Conservation (phyloP, 78 protist species). For the Emiliania huxleyi region DNA sequence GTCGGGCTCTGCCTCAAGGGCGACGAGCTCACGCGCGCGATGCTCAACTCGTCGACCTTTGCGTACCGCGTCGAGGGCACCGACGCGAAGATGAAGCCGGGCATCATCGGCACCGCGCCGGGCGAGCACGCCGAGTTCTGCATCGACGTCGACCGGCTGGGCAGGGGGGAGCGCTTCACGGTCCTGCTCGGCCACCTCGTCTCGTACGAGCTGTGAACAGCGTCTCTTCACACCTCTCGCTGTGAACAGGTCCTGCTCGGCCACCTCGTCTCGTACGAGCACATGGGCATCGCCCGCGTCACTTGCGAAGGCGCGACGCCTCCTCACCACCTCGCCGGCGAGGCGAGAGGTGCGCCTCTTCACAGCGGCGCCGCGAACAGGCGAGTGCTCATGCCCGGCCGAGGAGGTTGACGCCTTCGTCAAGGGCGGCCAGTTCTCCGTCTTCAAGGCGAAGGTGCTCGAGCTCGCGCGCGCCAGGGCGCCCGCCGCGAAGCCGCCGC, state of each 20-base stretch:
- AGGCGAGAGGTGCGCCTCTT: too few species aligned
- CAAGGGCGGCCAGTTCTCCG: not conserved
- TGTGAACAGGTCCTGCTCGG: not conserved
- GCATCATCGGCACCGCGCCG: not conserved
- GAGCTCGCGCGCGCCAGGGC: not conserved
- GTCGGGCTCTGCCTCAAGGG: constrained; percentile 4
- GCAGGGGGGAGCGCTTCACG: not conserved
- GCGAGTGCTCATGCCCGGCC: not conserved
- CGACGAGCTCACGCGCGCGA: not conserved
- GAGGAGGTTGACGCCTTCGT: not conserved
- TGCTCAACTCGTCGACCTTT: not conserved
- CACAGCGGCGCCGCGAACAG: too few species aligned
- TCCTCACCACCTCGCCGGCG: too few species aligned
- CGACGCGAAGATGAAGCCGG: constrained; percentile 22
- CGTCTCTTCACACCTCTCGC: too few species aligned
- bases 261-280: not conserved
- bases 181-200: not conserved
- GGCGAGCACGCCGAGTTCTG: not conserved
- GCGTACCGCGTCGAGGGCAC: not conserved
- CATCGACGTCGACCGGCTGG: not conserved
- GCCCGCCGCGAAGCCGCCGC: not conserved
- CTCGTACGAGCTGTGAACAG: not conserved
- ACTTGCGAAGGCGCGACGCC: too few species aligned
- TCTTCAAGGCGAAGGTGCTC: not conserved
- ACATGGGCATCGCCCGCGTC: constrained; percentile 8